Percentiles rank a stretch among this genome's conserved stretches.
phyloP scores from a whole-genome alignment of 2,329 filamentous ascomycete species.

The Aspergillus cejpii region DNA sequence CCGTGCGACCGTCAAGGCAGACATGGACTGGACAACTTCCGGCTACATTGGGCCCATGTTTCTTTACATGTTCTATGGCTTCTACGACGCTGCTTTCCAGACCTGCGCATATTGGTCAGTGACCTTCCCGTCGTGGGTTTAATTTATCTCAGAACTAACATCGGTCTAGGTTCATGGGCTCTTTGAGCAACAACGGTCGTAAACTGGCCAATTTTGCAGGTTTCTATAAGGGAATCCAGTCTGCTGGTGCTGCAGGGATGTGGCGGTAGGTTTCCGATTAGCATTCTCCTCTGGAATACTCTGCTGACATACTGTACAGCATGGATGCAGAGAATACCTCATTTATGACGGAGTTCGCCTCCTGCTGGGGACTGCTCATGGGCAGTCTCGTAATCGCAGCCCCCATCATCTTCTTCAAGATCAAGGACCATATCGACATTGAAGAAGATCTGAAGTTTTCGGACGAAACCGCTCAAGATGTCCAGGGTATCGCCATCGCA shows the following conservation, averaged over 20 bases:
- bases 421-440: conserved; percentile 71
- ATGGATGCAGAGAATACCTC: conserved; percentile 57
- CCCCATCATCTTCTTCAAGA: conserved; percentile 70
- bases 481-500: conserved; percentile 36
- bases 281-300: too few species aligned
- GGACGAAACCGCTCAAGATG: conserved; percentile 72
- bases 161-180: conserved; percentile 92
- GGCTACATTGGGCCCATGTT: conserved; percentile 76
- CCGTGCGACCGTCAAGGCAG: conserved; percentile 37
- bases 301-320: conserved; percentile 61
- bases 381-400: conserved; percentile 69
- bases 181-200: conserved; percentile 84
- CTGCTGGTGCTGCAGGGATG: conserved; percentile 65
- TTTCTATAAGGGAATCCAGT: conserved; percentile 86
- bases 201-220: conserved; percentile 88
- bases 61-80: conserved; percentile 82
- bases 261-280: conserved; percentile 34
- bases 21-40: conserved; percentile 58
- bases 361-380: conserved; percentile 68
- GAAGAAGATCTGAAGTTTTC: conserved; percentile 80
- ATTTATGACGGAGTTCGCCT: conserved; percentile 66
- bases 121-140: too few species aligned
- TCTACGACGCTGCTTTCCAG: conserved; percentile 87
- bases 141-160: too few species aligned
- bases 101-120: conserved; percentile 77